Evolutionary conservation across 345 rosid species (phyloP), one percentile per base, ranked within the genome.

Genomic region (Populus simonii): DNA sequence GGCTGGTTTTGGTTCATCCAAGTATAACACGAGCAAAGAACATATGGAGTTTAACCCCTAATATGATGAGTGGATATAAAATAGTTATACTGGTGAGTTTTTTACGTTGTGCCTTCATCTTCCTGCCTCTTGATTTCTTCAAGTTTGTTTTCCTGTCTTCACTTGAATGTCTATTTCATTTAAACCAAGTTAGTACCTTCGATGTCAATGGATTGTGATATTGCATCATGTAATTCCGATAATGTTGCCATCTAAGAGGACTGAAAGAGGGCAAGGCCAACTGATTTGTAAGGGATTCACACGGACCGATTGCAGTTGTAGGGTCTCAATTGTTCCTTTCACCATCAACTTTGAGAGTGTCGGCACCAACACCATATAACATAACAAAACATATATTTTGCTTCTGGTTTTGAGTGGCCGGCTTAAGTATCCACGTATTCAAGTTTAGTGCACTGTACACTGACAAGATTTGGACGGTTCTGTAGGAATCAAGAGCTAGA

Each of bases 1-100:
- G 73, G 68, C 71, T 57, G 65, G 77, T 76, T 72, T 82, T 80
- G 76, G 73, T 66, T 68, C 68, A 76, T 76, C 67, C 63, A 36
- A 68, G 65, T 76, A 69, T 35, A 16, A 35, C 75, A 74, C 72
- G 4, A 66, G 17, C 11, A 47, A 65, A 70, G 29, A 35, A 45
- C 16, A 53, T 41, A 67, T 70, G 29, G 55, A 70, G 22, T 49
- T 68, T 49, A 33, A 71, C 10, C 71, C 29, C 47, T 35, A 20
- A 22, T 43, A n/a, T 78, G 72, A 29, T 51, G 47, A 74, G 70
- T 51, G 51, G 36, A 74, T 35, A 69, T 39, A 33, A 38, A 41
- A 18, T n/a, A 63, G 23, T 45, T 2, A 35, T 49, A 27, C 36
- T 31, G 71, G 18, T 47, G 51, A 70, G 66, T 55, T 74, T 70